phyloP scores from a whole-genome alignment of 495 filamentous ascomycete species.

The Penicillium angulare region DNA sequence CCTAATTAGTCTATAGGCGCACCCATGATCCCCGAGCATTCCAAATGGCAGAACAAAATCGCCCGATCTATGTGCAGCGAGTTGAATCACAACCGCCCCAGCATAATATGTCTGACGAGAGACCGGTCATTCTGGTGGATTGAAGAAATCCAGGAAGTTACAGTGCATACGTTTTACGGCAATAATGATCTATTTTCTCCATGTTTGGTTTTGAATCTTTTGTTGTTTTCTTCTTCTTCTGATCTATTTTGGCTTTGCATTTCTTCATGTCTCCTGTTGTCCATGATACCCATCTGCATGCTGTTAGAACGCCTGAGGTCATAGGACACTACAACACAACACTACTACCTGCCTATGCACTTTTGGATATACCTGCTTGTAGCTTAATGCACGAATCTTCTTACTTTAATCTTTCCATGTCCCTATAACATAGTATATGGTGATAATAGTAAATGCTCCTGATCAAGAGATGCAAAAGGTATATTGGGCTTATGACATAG shows the following conservation, averaged over 20 bases:
- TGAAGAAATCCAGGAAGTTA: conserved; percentile 27
- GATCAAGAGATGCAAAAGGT: conserved; percentile 3
- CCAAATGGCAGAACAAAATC: conserved; percentile 23
- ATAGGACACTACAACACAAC: not conserved
- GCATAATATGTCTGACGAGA: conserved; percentile 23
- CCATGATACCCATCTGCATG: conserved; percentile 35
- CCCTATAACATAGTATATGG: too few relatives aligned
- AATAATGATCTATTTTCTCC: not conserved
- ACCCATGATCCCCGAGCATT: conserved; percentile 19
- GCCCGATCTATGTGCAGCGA: conserved; percentile 26
- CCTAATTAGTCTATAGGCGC: conserved; percentile 11
- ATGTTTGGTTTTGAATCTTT: conserved; percentile 4
- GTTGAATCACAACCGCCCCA: conserved; percentile 21
- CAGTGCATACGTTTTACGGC: not conserved
- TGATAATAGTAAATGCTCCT: not conserved
- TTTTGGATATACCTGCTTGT: too few relatives aligned
- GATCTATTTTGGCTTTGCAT: conserved; percentile 1
- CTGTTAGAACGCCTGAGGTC: conserved; percentile 16
- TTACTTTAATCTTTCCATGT: too few relatives aligned
- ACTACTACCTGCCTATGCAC: not conserved
- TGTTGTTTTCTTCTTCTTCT: not conserved
- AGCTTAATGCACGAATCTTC: too few relatives aligned
- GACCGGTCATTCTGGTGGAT: conserved; percentile 35
- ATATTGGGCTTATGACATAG: conserved; percentile 6
- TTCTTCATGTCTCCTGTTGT: conserved; percentile 6